phyloP scores from a whole-genome alignment of 805 yeast species.

The Torulaspora microellipsoides region DNA sequence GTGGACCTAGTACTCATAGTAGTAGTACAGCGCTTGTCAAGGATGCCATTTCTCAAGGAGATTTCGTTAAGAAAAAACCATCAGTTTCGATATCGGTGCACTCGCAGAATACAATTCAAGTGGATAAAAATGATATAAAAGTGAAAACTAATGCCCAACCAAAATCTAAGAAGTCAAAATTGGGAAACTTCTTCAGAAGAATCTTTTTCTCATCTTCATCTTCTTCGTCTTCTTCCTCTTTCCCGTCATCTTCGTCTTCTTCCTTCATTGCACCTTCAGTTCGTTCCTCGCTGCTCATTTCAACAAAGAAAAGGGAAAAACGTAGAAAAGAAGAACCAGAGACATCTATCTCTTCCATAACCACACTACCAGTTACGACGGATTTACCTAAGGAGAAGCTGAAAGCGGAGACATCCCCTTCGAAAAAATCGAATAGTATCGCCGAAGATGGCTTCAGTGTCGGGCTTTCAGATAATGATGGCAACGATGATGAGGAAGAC shows the following conservation, averaged over 20 bases:
- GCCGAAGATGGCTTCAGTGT: no score
- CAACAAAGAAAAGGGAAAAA: constrained; percentile 1
- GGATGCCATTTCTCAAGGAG: no score
- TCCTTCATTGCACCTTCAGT: neutral
- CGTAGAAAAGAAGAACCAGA: constrained; percentile 7
- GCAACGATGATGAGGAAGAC: constrained; percentile 7
- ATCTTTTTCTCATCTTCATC: constrained; percentile 10
- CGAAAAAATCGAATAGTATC: no score
- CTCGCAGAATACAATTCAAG: no score
- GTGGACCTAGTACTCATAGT: constrained; percentile 8
- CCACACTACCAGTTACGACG: constrained; percentile 2
- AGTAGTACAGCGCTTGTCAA: constrained; percentile 3
- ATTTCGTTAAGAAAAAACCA: no score
- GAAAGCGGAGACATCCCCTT: no score
- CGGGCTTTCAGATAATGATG: constrained; percentile 2
- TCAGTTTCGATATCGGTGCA: no score
- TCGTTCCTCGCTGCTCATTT: no score
- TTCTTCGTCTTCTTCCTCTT: constrained; percentile 1
- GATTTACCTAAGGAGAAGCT: constrained; percentile 2
- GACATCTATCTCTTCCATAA: neutral
- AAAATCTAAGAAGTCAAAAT: constrained; percentile 4
- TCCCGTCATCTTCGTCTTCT: neutral
- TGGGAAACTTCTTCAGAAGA: constrained; percentile 15
- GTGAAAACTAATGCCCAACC: neutral
- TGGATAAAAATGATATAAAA: no score